Base-by-base conservation (phyloP, 495 filamentous ascomycete species). In the Xylaria nigripes region DNA sequence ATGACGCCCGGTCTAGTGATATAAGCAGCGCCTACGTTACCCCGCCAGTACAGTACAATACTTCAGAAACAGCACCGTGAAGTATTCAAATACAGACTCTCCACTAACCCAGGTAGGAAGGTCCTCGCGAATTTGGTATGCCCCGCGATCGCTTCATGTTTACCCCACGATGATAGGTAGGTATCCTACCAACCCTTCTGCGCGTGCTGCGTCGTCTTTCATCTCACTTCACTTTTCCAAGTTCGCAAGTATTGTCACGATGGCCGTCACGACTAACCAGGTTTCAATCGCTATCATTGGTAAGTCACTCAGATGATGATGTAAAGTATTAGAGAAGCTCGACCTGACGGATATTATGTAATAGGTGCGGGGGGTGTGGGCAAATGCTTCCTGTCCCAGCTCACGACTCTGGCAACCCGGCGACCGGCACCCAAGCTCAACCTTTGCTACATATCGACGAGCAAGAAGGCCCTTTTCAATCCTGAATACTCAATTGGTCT, bases 311-410 rank as follows among this genome's bases (percentile, higher is more conserved):
- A 21, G 3, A 30, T 25, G 12, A 3, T 19, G 15, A 43, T 32
- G 1, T 40, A 16, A n/a, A 56, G 48, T 30, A 48, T 57, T 16
- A 27, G n/a, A 10, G 29, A 21, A 16, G 15, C 7, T 10, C 29
- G 23, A 56, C 60, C 54, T 58, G 50, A 22, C 55, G 60, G 55
- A 32, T 63, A 42, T 18, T 43, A 48, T 16, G 16, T 44, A 52
- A 48, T 60, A 96, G 93, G 93, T 59, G 87, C 85, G 58, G 93
- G 93, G 61, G 92, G 93, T 50, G 93, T 98, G 49, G 93, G 93
- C 55, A 87, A 87, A 68, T 81, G 82, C 64, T 96, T 97, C 79
- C 83, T 98, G 59, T 71, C 74, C 51, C 93, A 98, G 69, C 82
- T 96, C 53, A 69, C 72, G 51, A 58, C 60, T 16, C 76, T 87